Evolutionary conservation across 2,329 filamentous ascomycete genomes (phyloP).

Genomic region (Penicillium psychrosexuale): DNA sequence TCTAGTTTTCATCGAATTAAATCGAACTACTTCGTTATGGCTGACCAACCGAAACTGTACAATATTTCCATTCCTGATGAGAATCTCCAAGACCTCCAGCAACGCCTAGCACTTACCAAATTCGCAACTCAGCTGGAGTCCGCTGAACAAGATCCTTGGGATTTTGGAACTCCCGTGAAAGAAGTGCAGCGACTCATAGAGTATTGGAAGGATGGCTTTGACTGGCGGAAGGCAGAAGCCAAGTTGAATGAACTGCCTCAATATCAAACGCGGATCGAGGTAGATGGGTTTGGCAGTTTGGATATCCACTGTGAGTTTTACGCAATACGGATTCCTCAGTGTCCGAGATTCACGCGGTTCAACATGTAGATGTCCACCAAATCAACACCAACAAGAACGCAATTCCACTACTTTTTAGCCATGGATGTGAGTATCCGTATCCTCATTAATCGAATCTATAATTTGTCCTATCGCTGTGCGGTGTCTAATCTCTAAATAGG

Average conservation of each 20-base stretch:
- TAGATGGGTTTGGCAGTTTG: constrained; percentile 58
- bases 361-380: constrained; percentile 52
- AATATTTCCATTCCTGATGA: constrained; percentile 15
- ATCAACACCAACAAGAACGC: constrained; percentile 51
- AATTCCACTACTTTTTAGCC: constrained; percentile 65
- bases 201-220: constrained; percentile 56
- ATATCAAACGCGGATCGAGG: constrained; percentile 52
- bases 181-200: constrained; percentile 49
- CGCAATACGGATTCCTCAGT: background rate
- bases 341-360: background rate
- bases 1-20: background rate
- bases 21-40: constrained; percentile 6
- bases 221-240: constrained; percentile 62
- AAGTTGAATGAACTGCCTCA: constrained; percentile 61
- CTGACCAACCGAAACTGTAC: constrained; percentile 10
- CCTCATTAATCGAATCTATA: background rate
- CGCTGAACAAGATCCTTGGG: constrained; percentile 17
- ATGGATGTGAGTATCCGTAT: constrained; percentile 55
- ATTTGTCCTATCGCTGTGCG: background rate
- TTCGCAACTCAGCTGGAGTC: constrained; percentile 20
- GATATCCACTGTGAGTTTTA: constrained; percentile 55
- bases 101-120: constrained; percentile 18
- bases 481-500: constrained; percentile 27
- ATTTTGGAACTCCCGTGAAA: constrained; percentile 18
- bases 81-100: constrained; percentile 16